These are phyloP conservation scores for Pseudocercospora crystallina DNA, from an alignment of 2,329 filamentous ascomycete genomes.

Conservation along the genomic window DNA sequence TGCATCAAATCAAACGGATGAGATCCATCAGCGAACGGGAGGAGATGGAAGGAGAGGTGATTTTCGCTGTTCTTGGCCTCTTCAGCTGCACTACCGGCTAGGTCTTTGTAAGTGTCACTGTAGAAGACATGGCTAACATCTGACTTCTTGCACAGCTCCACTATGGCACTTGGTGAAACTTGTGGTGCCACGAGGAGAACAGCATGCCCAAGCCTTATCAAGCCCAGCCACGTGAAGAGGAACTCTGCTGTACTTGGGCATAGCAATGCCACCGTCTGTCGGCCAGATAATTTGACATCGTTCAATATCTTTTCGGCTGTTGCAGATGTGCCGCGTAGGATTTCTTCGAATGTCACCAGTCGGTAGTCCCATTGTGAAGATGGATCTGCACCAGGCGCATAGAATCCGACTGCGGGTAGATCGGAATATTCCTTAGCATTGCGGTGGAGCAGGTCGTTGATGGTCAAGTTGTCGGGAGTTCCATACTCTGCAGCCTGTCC, in stretches of 20 bases:
- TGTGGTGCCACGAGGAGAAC: constrained; percentile 59
- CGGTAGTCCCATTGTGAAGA: constrained; percentile 20
- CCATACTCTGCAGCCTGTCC: constrained; percentile 50
- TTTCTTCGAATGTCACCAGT: constrained; percentile 39
- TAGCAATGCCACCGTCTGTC: constrained; percentile 52
- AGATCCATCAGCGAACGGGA: constrained; percentile 18
- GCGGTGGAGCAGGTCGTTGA: constrained; percentile 52
- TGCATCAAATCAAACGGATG: constrained; percentile 9
- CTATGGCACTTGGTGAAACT: constrained; percentile 48
- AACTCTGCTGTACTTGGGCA: constrained; percentile 59
- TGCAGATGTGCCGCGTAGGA: constrained; percentile 36
- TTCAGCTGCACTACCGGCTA: constrained; percentile 31
- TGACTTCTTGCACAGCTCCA: constrained; percentile 54
- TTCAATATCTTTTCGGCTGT: constrained; percentile 37
- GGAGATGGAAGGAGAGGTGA: neutral
- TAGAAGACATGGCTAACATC: constrained; percentile 47
- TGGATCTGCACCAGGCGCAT: constrained; percentile 30
- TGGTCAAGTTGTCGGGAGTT: constrained; percentile 36
- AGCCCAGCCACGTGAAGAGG: constrained; percentile 59
- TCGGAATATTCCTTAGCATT: constrained; percentile 44
- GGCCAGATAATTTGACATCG: constrained; percentile 11
- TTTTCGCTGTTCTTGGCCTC: constrained; percentile 1
- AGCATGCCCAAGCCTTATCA: constrained; percentile 56
- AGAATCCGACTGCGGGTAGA: constrained; percentile 53
- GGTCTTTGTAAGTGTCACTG: constrained; percentile 42